These are phyloP conservation scores for Tylopilus felleus DNA, from an alignment of 768 basidiomycete genomes.

Conservation along the genomic window DNA sequence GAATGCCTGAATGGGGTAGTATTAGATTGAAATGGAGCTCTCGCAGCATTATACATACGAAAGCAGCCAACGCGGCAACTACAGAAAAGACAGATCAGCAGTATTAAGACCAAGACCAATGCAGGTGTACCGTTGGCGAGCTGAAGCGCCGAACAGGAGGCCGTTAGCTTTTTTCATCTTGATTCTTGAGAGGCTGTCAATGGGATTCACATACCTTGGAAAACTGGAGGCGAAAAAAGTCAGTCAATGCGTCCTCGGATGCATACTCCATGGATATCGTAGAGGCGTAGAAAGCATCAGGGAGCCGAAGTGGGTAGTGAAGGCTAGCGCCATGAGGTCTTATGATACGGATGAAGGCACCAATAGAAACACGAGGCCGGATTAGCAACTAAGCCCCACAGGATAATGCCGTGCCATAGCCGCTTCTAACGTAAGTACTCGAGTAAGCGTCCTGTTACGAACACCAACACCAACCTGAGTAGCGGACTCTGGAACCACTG, in stretches of 20 bases:
- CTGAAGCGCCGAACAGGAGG: background rate
- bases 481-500: too few relatives aligned
- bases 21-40: background rate
- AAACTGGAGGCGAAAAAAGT: slow-evolving; percentile 18
- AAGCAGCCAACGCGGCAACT: slow-evolving; percentile 20
- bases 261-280: slow-evolving; percentile 6
- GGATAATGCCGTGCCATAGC: too few relatives aligned
- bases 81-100: background rate
- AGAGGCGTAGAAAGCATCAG: background rate
- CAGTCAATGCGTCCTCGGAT: slow-evolving; percentile 3
- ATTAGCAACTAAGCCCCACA: background rate
- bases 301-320: background rate
- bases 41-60: slow-evolving; percentile 8
- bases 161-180: background rate
- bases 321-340: background rate
- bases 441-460: too few relatives aligned
- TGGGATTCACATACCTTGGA: slow-evolving; percentile 14
- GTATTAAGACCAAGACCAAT: background rate
- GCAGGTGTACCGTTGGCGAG: slow-evolving; percentile 16
- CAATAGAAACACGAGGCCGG: background rate
- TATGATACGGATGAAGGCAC: slow-evolving; percentile 1
- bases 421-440: too few relatives aligned
- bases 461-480: too few relatives aligned
- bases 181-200: background rate
- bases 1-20: slow-evolving; percentile 4